These are phyloP conservation scores for Xylaria hypoxylon DNA, from an alignment of 2,329 filamentous ascomycete species.

Conservation along the genomic window DNA sequence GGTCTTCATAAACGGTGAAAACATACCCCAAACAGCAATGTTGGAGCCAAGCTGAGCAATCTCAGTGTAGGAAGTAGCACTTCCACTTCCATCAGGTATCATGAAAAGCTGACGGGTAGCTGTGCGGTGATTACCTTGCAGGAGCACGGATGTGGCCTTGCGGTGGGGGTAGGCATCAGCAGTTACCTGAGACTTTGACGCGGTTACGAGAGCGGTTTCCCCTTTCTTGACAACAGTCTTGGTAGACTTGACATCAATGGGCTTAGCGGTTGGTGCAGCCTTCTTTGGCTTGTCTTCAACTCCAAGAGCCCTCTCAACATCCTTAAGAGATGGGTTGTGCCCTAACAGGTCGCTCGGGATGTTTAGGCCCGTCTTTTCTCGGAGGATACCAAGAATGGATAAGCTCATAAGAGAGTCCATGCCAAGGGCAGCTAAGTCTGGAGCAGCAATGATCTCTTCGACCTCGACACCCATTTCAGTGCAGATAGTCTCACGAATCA, in stretches of 20 bases:
- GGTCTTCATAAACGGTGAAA: constrained; percentile 78
- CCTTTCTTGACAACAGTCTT: constrained; percentile 42
- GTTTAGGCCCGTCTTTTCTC: constrained; percentile 64
- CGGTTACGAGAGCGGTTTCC: constrained; percentile 54
- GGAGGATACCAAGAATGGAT: constrained; percentile 65
- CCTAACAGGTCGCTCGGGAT: constrained; percentile 71
- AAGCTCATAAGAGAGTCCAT: constrained; percentile 71
- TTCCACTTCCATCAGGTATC: constrained; percentile 67
- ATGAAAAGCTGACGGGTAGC: constrained; percentile 64
- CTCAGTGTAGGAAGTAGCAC: constrained; percentile 75
- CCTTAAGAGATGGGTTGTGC: constrained; percentile 71
- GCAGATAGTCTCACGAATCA: constrained; percentile 75
- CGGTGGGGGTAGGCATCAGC: constrained; percentile 61
- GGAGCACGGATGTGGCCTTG: constrained; percentile 59
- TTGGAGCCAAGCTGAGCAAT: constrained; percentile 64
- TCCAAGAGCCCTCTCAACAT: constrained; percentile 73
- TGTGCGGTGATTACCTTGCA: constrained; percentile 64
- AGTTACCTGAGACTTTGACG: constrained; percentile 55
- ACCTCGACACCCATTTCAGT: constrained; percentile 78
- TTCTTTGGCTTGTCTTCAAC: constrained; percentile 58
- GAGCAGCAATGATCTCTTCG: constrained; percentile 68
- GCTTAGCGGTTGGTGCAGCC: constrained; percentile 45
- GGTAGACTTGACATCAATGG: constrained; percentile 44
- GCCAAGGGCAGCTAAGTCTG: constrained; percentile 66
- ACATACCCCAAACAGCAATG: constrained; percentile 68